Percentiles rank a stretch among this genome's conserved stretches.
Conservation (phyloP, 345 rosid species). For the Eucalyptus erythrocorys region DNA sequence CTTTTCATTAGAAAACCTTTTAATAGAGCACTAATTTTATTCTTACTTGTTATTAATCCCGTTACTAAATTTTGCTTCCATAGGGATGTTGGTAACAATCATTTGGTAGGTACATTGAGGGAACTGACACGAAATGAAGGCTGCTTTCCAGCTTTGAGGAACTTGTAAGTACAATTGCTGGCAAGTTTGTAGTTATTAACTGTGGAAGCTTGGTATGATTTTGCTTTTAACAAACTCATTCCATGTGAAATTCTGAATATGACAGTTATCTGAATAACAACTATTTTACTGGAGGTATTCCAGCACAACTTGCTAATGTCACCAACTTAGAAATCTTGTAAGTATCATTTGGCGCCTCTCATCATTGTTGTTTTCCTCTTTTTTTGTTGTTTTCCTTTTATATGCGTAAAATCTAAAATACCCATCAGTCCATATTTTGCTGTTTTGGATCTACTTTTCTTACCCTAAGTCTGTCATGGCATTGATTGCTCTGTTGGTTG, state of each 20-base stretch:
- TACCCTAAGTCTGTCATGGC: neutral
- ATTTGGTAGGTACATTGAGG: slow-evolving; percentile 86
- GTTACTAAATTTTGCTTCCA: neutral
- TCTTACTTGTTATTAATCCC: neutral
- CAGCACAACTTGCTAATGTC: slow-evolving; percentile 84
- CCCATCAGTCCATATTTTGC: neutral
- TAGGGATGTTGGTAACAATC: slow-evolving; percentile 95
- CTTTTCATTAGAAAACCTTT: neutral
- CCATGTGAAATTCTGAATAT: neutral
- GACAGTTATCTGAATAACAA: slow-evolving; percentile 78
- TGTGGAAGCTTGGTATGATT: neutral
- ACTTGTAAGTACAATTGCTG: slow-evolving; percentile 46
- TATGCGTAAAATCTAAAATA: neutral
- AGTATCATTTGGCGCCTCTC: slow-evolving; percentile 5
- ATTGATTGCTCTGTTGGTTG: neutral
- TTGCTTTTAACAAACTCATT: neutral
- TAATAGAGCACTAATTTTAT: neutral
- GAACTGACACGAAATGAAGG: slow-evolving; percentile 88
- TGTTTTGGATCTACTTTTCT: neutral
- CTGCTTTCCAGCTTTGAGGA: slow-evolving; percentile 76
- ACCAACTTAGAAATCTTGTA: slow-evolving; percentile 87
- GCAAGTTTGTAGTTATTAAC: neutral
- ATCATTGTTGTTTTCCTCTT: neutral
- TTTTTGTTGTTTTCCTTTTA: neutral
- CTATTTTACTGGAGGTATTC: slow-evolving; percentile 89